These are phyloP conservation scores for Endothia cerciana DNA, from an alignment of 2,329 filamentous ascomycete genomes.

Conservation along the genomic window DNA sequence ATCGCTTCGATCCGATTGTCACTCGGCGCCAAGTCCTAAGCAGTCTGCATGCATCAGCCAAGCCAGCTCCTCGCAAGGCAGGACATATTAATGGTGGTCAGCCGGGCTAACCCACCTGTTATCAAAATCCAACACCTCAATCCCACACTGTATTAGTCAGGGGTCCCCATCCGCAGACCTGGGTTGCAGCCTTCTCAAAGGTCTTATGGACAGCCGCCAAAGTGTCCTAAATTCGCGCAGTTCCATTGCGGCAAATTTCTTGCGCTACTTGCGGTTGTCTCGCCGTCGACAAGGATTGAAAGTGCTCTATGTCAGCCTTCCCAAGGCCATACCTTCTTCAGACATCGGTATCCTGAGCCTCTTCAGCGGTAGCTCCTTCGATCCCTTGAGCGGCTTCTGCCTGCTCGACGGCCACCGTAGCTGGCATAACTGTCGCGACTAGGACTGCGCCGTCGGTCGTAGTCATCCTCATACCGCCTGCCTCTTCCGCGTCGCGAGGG, in stretches of 20 bases:
- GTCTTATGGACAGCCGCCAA: neutral
- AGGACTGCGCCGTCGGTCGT: constrained; percentile 47
- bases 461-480: constrained; percentile 40
- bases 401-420: constrained; percentile 43
- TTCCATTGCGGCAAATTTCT: neutral
- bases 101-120: constrained; percentile 23
- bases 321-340: neutral
- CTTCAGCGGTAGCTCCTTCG: constrained; percentile 41
- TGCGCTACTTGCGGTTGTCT: neutral
- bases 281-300: neutral
- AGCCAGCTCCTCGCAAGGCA: constrained; percentile 12
- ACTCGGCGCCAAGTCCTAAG: constrained; percentile 11
- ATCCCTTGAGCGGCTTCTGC: constrained; percentile 45
- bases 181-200: neutral
- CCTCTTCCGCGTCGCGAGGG: constrained; percentile 40
- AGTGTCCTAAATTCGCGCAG: neutral
- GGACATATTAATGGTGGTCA: constrained; percentile 20
- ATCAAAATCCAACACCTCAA: neutral
- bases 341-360: neutral
- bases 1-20: constrained; percentile 8
- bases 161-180: neutral
- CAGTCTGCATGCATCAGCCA: constrained; percentile 17
- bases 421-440: constrained; percentile 53
- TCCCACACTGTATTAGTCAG: neutral
- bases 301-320: neutral